Evolutionary conservation across 805 yeast genomes (phyloP).

Genomic region (Saturnispora besseyi): DNA sequence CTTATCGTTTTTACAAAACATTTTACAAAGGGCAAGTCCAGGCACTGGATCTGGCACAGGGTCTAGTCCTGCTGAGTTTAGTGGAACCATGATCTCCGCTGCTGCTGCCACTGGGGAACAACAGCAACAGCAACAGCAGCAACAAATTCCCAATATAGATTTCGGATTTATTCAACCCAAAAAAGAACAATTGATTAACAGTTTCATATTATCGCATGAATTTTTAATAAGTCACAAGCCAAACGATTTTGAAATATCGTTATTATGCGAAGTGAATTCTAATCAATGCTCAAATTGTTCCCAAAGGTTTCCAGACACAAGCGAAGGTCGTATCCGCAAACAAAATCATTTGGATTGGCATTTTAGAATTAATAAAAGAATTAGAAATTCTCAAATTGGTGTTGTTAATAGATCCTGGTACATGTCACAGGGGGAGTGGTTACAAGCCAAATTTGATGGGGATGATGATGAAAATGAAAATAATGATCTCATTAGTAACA

Average conservation of each 20-base stretch:
- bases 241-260: conserved; percentile 25
- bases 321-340: conserved; percentile 42
- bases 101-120: neutral
- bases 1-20: conserved; percentile 15
- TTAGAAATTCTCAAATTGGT: conserved; percentile 31
- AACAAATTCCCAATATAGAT: conserved; percentile 20
- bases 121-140: conserved; percentile 2
- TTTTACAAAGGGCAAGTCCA: conserved; percentile 11
- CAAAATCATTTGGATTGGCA: conserved; percentile 91
- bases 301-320: conserved; percentile 62
- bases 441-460: conserved; percentile 61
- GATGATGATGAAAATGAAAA: conserved; percentile 30
- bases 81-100: neutral
- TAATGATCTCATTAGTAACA: neutral
- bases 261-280: conserved; percentile 51
- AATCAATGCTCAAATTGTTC: conserved; percentile 88
- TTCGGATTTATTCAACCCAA: conserved; percentile 15
- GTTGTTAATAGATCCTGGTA: conserved; percentile 81
- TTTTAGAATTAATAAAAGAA: conserved; percentile 77
- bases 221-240: conserved; percentile 33
- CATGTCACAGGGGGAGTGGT: conserved; percentile 64
- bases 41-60: neutral
- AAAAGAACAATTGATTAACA: conserved; percentile 16
- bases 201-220: conserved; percentile 24
- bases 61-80: neutral